phyloP scores from a whole-genome alignment of 148 eudicot species.

The Camellia japonica region DNA sequence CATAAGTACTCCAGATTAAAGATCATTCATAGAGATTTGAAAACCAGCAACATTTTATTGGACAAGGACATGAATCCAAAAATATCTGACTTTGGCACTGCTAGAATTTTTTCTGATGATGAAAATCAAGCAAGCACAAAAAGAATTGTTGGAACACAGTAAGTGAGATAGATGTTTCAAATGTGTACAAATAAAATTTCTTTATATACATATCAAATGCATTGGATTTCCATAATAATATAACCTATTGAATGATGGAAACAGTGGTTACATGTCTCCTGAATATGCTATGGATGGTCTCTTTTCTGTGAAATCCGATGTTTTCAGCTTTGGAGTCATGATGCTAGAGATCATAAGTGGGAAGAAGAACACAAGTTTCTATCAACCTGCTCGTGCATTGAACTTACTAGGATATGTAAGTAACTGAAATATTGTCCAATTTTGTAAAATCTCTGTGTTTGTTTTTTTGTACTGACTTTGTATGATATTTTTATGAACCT shows the following conservation, averaged over 20 bases:
- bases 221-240: neutral
- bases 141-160: neutral
- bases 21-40: neutral
- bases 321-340: slow-evolving; percentile 14
- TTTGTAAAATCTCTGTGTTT: too few species aligned
- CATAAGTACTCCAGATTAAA: neutral
- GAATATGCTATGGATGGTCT: slow-evolving; percentile 3
- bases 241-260: neutral
- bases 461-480: too few species aligned
- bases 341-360: slow-evolving; percentile 9
- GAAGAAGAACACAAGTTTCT: neutral
- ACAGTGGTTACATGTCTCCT: slow-evolving; percentile 8
- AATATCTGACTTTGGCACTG: neutral
- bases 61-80: neutral
- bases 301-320: slow-evolving; percentile 6
- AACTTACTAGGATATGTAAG: slow-evolving; percentile 4
- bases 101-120: neutral
- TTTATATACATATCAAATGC: too few species aligned
- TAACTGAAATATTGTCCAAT: neutral
- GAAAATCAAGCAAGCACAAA: neutral
- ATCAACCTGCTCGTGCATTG: neutral
- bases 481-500: neutral
- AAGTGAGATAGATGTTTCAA: neutral
- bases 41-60: neutral
- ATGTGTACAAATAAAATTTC: neutral